A percentile compares a stretch with the other conserved stretches of the same genome.
These are phyloP conservation scores for Aspergillus pseudotamarii DNA, from an alignment of 2,329 filamentous ascomycete species.

Conservation along the genomic window DNA sequence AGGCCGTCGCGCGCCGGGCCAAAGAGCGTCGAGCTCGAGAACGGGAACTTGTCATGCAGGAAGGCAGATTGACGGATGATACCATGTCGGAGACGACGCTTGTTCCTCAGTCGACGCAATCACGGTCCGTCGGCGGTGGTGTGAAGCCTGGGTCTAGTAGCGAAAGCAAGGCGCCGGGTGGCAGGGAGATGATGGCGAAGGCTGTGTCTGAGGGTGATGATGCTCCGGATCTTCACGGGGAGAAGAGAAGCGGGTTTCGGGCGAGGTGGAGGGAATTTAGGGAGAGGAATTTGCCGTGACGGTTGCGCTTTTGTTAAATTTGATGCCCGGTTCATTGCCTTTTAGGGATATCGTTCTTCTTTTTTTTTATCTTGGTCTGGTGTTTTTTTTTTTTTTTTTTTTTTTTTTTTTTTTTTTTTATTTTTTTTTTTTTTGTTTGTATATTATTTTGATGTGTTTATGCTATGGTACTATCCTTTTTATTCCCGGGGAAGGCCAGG, in stretches of 20 bases:
- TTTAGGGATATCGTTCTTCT: background rate
- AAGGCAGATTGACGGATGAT: background rate
- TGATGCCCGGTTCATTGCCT: background rate
- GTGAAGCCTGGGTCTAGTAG: background rate
- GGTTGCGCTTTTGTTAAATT: background rate
- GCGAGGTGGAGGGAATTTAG: constrained; percentile 3
- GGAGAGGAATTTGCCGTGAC: background rate
- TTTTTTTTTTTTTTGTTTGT: background rate
- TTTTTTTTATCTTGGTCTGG: background rate
- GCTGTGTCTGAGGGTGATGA: background rate
- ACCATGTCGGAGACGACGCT: background rate
- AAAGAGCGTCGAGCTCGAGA: constrained; percentile 1
- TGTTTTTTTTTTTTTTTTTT: background rate
- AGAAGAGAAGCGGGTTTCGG: background rate
- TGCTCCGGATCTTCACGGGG: background rate
- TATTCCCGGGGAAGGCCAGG: no score
- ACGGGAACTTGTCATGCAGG: background rate
- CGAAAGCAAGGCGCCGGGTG: background rate
- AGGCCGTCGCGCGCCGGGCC: background rate
- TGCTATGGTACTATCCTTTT: background rate
- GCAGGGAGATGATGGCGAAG: no score
- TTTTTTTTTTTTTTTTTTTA: background rate
- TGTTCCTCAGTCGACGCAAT: background rate
- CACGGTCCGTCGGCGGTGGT: background rate
- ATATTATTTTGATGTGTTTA: background rate